phyloP scores from a whole-genome alignment of 805 yeast species.

The Yarrowia yakushimensis region DNA sequence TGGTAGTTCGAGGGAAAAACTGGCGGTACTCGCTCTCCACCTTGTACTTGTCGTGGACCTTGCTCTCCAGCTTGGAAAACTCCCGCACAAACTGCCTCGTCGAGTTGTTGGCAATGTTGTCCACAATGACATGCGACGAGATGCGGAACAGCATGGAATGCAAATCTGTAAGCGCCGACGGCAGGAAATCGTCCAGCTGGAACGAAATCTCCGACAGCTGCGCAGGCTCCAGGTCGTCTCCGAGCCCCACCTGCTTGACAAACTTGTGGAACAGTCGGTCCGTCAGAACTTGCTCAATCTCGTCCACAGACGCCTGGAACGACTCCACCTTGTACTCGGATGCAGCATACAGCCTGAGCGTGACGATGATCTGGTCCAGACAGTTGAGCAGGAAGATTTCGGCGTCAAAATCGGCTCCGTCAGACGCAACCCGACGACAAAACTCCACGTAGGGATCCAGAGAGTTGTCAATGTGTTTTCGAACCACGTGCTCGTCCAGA shows the following conservation, averaged over 20 bases:
- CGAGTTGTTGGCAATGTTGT: conserved; percentile 35
- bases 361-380: conserved; percentile 36
- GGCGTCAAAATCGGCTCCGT: conserved; percentile 30
- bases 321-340: conserved; percentile 36
- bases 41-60: conserved; percentile 31
- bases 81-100: conserved; percentile 36
- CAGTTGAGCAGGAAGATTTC: conserved; percentile 39
- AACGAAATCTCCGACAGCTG: conserved; percentile 29
- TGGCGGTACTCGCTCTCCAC: conserved; percentile 29
- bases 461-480: conserved; percentile 35
- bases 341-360: conserved; percentile 35
- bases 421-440: conserved; percentile 34
- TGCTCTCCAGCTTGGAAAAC: conserved; percentile 36
- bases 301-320: conserved; percentile 33
- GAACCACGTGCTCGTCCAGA: conserved; percentile 26
- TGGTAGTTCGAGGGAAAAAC: conserved; percentile 34
- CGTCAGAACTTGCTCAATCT: conserved; percentile 33
- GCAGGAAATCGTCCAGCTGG: conserved; percentile 38
- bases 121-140: conserved; percentile 38
- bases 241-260: conserved; percentile 5
- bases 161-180: conserved; percentile 38
- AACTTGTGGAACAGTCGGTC: conserved; percentile 31
- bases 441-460: conserved; percentile 37
- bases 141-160: conserved; percentile 34
- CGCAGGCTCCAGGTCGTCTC: conserved; percentile 23